Percentiles rank a stretch among this genome's conserved stretches.
Evolutionary conservation across 495 filamentous ascomycete genomes (phyloP).

Genomic region (Bacidia gigantensis): DNA sequence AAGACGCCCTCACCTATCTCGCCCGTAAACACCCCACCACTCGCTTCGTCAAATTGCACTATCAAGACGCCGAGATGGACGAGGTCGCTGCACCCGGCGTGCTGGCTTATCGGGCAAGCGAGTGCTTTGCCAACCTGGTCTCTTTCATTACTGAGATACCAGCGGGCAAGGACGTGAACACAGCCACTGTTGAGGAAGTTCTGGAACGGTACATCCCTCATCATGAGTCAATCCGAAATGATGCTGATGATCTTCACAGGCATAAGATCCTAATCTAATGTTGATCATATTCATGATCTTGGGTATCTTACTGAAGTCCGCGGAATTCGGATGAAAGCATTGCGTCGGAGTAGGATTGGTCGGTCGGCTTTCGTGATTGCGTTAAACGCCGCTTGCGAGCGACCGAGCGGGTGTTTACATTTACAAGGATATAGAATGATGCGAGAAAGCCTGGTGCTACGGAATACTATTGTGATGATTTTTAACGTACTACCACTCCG

Average conservation of each 20-base stretch:
- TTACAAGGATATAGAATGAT: not conserved
- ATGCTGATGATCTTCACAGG: not conserved
- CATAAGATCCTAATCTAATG: not conserved
- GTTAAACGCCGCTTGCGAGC: no score
- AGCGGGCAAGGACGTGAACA: conserved; percentile 43
- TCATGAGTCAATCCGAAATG: not conserved
- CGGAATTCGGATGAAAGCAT: not conserved
- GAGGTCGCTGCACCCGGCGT: conserved; percentile 77
- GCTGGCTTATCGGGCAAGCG: conserved; percentile 75
- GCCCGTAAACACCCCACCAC: conserved; percentile 53
- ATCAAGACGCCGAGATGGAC: conserved; percentile 90
- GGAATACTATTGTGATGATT: not conserved
- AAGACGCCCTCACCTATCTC: conserved; percentile 59
- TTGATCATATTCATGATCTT: not conserved
- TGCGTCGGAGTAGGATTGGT: not conserved
- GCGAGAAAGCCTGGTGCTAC: not conserved
- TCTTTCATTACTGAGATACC: conserved; percentile 80
- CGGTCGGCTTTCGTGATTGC: no score
- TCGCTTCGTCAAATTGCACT: conserved; percentile 84
- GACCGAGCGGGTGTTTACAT: not conserved
- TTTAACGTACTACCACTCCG: not conserved
- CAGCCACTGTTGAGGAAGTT: conserved; percentile 45
- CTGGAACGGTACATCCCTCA: conserved; percentile 39
- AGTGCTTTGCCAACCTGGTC: conserved; percentile 80
- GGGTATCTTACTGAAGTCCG: not conserved